These are phyloP conservation scores for Mycena galericulata DNA, from an alignment of 768 basidiomycete species.

Conservation along the genomic window DNA sequence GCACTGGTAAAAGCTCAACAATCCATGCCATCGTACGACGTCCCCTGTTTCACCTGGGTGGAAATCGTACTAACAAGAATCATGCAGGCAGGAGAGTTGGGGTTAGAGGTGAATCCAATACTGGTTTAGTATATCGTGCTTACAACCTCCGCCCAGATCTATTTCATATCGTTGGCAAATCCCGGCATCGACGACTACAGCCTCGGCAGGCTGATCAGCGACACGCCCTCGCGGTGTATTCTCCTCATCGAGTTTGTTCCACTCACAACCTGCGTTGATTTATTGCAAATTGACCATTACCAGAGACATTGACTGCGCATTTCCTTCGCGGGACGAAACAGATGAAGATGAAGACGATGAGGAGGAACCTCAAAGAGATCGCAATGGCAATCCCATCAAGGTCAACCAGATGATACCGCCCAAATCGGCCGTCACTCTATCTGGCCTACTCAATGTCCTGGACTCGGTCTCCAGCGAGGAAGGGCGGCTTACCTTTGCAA, in stretches of 20 bases:
- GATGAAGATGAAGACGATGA: conserved; percentile 23
- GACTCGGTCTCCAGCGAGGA: conserved; percentile 27
- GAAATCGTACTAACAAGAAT: background rate
- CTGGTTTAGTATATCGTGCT: too few species aligned
- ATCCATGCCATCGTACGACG: conserved; percentile 17
- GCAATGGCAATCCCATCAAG: conserved; percentile 1
- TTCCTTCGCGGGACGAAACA: conserved; percentile 13
- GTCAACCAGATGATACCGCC: background rate
- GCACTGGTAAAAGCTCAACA: conserved; percentile 31
- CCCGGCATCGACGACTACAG: conserved; percentile 30
- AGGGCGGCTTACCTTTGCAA: conserved; percentile 17
- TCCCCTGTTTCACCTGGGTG: background rate
- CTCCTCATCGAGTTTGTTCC: conserved; percentile 25
- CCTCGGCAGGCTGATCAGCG: conserved; percentile 25
- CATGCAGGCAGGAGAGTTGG: conserved; percentile 24
- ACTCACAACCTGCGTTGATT: too few species aligned
- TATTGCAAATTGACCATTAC: background rate
- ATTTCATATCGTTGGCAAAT: conserved; percentile 25
- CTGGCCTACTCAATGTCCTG: conserved; percentile 20
- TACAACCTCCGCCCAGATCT: too few species aligned
- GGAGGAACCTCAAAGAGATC: conserved; percentile 13
- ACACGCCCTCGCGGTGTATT: conserved; percentile 29
- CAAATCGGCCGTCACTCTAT: conserved; percentile 7
- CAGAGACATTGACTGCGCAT: conserved; percentile 34
- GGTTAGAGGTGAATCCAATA: conserved; percentile 7